These are phyloP conservation scores for Torrubiellomyces zombiae DNA, from an alignment of 2,329 filamentous ascomycete genomes.

Conservation along the genomic window DNA sequence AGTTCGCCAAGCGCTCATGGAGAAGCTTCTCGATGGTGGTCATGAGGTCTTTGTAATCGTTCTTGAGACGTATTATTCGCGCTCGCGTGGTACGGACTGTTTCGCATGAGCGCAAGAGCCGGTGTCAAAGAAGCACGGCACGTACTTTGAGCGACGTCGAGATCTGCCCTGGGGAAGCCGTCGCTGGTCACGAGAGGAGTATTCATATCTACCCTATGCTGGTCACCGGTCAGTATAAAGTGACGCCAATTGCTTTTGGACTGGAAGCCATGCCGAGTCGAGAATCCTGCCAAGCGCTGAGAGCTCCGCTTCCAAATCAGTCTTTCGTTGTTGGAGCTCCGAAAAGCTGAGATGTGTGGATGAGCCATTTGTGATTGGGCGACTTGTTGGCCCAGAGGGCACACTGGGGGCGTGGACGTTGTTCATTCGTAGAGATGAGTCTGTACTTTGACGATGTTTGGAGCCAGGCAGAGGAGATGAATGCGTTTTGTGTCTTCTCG, in stretches of 20 bases:
- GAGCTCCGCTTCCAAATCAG: constrained; percentile 71
- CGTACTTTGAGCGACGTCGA: constrained; percentile 87
- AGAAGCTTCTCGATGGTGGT: constrained; percentile 63
- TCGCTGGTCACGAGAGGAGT: constrained; percentile 75
- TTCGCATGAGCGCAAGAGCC: constrained; percentile 9
- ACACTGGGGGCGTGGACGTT: constrained; percentile 42
- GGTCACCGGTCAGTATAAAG: constrained; percentile 8
- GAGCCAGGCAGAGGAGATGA: no score
- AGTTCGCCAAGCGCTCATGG: constrained; percentile 75
- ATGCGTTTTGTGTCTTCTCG: no score
- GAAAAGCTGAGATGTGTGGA: constrained; percentile 50
- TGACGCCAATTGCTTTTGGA: no score
- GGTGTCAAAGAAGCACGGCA: no score
- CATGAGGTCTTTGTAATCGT: constrained; percentile 91
- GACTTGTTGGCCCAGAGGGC: constrained; percentile 59
- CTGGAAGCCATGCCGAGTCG: constrained; percentile 54
- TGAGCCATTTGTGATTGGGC: constrained; percentile 41
- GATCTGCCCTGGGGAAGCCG: constrained; percentile 81
- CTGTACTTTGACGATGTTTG: no score
- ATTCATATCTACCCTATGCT: constrained; percentile 91
- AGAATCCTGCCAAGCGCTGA: constrained; percentile 70
- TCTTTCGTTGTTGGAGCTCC: constrained; percentile 73
- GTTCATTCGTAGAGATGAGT: constrained; percentile 24
- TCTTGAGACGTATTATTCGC: constrained; percentile 74
- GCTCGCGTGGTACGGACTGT: constrained; percentile 82